These are phyloP conservation scores for Aphanocladium album DNA, from an alignment of 2,329 filamentous ascomycete species.

Conservation along the genomic window DNA sequence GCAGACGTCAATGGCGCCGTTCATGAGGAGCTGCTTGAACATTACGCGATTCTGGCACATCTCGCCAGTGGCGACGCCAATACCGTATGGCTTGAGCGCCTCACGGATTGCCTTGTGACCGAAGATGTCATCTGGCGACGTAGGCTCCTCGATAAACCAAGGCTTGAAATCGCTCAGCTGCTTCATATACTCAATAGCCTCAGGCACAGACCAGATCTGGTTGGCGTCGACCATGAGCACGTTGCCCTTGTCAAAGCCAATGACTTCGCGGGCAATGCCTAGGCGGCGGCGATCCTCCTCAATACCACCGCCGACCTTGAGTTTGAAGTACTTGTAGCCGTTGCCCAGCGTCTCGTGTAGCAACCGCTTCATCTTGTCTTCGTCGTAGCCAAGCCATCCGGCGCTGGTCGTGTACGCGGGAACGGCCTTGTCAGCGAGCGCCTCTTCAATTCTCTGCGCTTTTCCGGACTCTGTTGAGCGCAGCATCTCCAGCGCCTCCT, in stretches of 20 bases:
- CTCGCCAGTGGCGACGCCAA: slow-evolving; percentile 86
- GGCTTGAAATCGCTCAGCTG: slow-evolving; percentile 76
- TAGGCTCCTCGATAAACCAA: slow-evolving; percentile 95
- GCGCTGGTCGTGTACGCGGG: slow-evolving; percentile 88
- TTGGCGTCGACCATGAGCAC: slow-evolving; percentile 92
- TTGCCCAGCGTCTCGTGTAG: slow-evolving; percentile 68
- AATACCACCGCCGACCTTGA: slow-evolving; percentile 76
- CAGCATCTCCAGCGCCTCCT: slow-evolving; percentile 72
- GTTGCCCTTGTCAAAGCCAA: slow-evolving; percentile 78
- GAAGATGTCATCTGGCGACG: slow-evolving; percentile 81
- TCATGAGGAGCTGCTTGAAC: slow-evolving; percentile 84
- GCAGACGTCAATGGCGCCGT: slow-evolving; percentile 78
- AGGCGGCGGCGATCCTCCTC: slow-evolving; percentile 68
- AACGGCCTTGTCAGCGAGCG: slow-evolving; percentile 67
- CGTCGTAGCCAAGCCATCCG: slow-evolving; percentile 85
- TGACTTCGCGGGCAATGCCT: slow-evolving; percentile 68
- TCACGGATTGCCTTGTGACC: slow-evolving; percentile 82
- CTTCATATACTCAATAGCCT: slow-evolving; percentile 84
- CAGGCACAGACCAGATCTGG: slow-evolving; percentile 86
- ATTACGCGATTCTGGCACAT: slow-evolving; percentile 95
- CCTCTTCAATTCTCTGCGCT: slow-evolving; percentile 65
- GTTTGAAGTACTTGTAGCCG: slow-evolving; percentile 83
- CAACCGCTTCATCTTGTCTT: slow-evolving; percentile 77
- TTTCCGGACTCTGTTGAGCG: slow-evolving; percentile 63
- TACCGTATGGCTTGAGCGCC: slow-evolving; percentile 66